Conservation (phyloP, 768 basidiomycete species). For the Lactifluus hygrophoroides region DNA sequence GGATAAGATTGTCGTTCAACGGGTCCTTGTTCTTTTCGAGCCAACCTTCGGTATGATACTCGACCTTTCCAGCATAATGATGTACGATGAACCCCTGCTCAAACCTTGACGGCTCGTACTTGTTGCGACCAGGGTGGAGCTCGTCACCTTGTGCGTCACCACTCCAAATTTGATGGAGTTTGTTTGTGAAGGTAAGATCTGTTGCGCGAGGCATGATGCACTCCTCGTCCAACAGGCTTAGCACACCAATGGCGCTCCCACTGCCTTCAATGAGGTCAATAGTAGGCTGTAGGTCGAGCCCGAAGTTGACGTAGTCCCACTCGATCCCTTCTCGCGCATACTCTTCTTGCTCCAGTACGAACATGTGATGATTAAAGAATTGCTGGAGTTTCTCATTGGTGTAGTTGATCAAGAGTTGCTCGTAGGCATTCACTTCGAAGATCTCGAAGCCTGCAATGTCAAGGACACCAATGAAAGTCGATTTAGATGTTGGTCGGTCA, state of each 20-base stretch:
- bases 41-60: constrained; percentile 95
- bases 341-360: constrained; percentile 98
- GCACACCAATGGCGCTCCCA: constrained; percentile 68
- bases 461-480: constrained; percentile 93
- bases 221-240: constrained; percentile 92
- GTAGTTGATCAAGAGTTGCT: constrained; percentile 97
- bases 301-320: constrained; percentile 98
- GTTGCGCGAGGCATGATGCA: constrained; percentile 99
- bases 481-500: constrained; percentile 85
- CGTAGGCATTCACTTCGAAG: constrained; percentile 88
- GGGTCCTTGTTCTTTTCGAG: constrained; percentile 99
- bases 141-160: constrained; percentile 37
- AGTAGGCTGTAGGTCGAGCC: constrained; percentile 93
- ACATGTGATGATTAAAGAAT: constrained; percentile 99
- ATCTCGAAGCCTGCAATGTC: constrained; percentile 99
- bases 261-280: constrained; percentile 93
- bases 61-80: constrained; percentile 95
- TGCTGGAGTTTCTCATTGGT: constrained; percentile 99
- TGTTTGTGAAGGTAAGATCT: constrained; percentile 90
- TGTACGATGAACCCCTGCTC: constrained; percentile 91
- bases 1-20: constrained; percentile 89
- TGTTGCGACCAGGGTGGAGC: constrained; percentile 66
- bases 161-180: constrained; percentile 75
- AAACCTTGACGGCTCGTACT: constrained; percentile 82
- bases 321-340: constrained; percentile 93